phyloP scores from a whole-genome alignment of 371 early-diverging fungal genomes.

The Mortierella sp. region DNA sequence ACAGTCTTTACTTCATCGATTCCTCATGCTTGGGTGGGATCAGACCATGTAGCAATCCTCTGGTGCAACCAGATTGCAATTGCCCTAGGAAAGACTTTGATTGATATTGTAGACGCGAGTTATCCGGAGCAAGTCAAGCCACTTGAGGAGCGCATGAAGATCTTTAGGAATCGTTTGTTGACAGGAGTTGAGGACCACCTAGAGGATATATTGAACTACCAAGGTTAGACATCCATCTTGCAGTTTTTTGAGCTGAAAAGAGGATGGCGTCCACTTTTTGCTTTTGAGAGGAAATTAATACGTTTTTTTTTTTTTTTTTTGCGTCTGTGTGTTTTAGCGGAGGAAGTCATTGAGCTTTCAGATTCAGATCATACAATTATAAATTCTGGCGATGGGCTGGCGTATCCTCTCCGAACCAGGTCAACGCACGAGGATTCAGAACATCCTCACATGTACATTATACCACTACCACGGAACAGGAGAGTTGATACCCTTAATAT shows the following conservation, averaged over 20 bases:
- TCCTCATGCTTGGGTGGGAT: constrained; percentile 89
- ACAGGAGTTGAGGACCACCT: constrained; percentile 69
- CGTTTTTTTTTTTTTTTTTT: neutral
- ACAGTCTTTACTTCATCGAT: constrained; percentile 85
- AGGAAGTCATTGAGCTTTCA: constrained; percentile 58
- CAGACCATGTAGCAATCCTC: constrained; percentile 90
- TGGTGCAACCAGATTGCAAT: constrained; percentile 94
- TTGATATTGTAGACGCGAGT: constrained; percentile 78
- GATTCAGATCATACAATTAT: constrained; percentile 28
- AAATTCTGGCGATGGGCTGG: constrained; percentile 25
- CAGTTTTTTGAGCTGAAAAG: neutral
- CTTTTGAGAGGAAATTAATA: neutral
- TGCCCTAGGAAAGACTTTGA: constrained; percentile 68
- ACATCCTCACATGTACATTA: constrained; percentile 57
- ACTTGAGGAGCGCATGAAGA: constrained; percentile 70
- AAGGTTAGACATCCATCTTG: constrained; percentile 13
- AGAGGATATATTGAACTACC: neutral
- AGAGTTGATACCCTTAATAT: constrained; percentile 62
- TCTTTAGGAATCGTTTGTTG: constrained; percentile 71
- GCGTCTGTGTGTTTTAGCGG: constrained; percentile 29
- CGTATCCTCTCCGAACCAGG: constrained; percentile 39
- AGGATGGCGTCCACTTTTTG: neutral
- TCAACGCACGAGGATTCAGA: constrained; percentile 23
- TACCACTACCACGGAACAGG: constrained; percentile 19
- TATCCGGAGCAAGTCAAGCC: constrained; percentile 75